A percentile compares a stretch with the other conserved stretches of the same genome.
phyloP scores from a whole-genome alignment of 2,329 filamentous ascomycete genomes.

The Monosporascus sp. region DNA sequence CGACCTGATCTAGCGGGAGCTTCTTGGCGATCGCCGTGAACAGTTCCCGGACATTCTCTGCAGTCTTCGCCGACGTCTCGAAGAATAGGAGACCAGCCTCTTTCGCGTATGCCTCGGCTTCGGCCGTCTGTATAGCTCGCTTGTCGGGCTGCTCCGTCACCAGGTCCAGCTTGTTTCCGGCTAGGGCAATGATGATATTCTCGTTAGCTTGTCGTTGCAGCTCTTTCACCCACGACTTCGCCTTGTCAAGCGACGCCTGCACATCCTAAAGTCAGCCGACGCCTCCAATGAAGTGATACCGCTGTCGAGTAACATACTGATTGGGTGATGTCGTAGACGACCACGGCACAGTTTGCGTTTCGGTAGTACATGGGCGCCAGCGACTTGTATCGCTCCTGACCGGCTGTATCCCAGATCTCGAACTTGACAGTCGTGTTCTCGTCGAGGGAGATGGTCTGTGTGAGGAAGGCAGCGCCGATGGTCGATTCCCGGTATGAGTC shows the following conservation, averaged over 20 bases:
- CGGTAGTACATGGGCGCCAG: constrained; percentile 99
- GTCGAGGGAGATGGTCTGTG: constrained; percentile 96
- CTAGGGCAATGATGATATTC: constrained; percentile 97
- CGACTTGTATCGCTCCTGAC: constrained; percentile 98
- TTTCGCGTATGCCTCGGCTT: constrained; percentile 90
- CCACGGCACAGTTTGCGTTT: constrained; percentile 98
- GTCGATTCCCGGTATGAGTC: constrained; percentile 96
- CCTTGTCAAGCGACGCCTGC: constrained; percentile 94
- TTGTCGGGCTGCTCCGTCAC: constrained; percentile 94
- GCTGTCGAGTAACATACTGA: constrained; percentile 58
- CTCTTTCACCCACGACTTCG: constrained; percentile 99
- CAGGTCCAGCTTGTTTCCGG: constrained; percentile 95
- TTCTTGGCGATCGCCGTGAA: constrained; percentile 99
- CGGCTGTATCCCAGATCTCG: constrained; percentile 98
- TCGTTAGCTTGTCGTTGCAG: constrained; percentile 98
- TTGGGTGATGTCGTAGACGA: constrained; percentile 99
- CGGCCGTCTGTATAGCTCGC: constrained; percentile 80
- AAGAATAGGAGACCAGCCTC: constrained; percentile 96
- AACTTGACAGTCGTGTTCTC: constrained; percentile 99
- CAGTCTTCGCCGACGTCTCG: constrained; percentile 96
- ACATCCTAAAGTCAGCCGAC: constrained; percentile 17
- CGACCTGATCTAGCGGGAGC: constrained; percentile 89
- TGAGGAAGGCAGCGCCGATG: constrained; percentile 96
- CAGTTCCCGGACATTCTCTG: constrained; percentile 90
- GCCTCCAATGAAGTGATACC: not conserved